Conservation (phyloP, 306 rosid species). For the Amphicarpaea edgeworthii region DNA sequence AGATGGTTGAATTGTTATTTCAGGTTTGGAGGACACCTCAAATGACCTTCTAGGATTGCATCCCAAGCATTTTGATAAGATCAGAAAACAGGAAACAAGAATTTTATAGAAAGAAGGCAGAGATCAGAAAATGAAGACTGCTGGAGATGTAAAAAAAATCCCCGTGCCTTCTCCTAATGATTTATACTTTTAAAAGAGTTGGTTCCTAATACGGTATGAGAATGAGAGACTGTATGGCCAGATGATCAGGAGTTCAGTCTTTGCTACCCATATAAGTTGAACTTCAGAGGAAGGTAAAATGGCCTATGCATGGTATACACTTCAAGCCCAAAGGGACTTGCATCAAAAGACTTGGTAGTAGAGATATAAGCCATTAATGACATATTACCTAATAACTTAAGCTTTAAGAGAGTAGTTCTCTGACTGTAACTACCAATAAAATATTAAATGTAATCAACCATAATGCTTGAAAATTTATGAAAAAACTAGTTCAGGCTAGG, state of each 20-base stretch:
- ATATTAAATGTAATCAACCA: conserved; percentile 21
- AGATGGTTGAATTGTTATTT: neutral
- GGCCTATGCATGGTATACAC: neutral
- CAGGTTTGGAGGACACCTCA: too few species aligned
- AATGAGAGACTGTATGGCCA: neutral
- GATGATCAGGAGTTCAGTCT: neutral
- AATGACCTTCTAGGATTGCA: neutral
- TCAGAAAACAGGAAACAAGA: neutral
- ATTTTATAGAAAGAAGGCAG: too few species aligned
- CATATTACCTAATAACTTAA: conserved; percentile 3
- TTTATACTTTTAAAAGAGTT: neutral
- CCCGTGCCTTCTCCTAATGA: neutral
- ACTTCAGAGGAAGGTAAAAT: neutral
- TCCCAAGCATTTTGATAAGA: neutral
- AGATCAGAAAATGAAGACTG: conserved; percentile 4
- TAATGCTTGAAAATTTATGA: conserved; percentile 19
- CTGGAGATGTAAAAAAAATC: neutral
- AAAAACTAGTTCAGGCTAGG: conserved; percentile 35
- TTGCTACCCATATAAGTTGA: conserved; percentile 1
- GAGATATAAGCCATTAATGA: neutral
- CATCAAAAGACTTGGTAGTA: neutral
- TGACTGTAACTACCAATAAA: neutral
- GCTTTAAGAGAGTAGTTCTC: neutral
- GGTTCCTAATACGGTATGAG: neutral
- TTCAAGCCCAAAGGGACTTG: neutral